Evolutionary conservation across 495 filamentous ascomycete species (phyloP), one percentile per base, ranked within the genome.

Genomic region (Opeltia flavorubescens): DNA sequence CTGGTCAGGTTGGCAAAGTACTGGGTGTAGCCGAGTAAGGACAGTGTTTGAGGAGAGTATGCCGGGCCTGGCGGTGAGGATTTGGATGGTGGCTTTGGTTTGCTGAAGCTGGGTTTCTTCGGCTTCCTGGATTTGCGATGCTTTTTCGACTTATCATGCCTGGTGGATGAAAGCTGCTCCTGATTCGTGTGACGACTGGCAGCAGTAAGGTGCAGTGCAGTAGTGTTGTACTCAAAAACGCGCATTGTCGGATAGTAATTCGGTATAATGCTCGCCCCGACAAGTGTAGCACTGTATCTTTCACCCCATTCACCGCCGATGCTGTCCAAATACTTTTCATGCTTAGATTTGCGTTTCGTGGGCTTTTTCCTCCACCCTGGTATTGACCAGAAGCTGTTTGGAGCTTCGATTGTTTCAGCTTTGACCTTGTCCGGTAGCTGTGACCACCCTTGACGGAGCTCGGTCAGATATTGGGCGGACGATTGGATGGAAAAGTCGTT

Each of bases 1-100:
- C 72, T 64, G 0, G 93, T 95, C 2, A 99, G 66, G 63, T 99
- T 99, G 35, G 89, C 87, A 60, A 72, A 94, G 65, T 93, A 95
- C 54, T 99, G 91, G 3, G 78, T 88, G 58, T 83, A 95, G 8
- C 82, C 70, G 2, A 84, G 69, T 50, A 83, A 66, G 0, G 84
- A 81, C 21, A 94, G 67, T 0, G 85, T 64, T 59, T 99, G 93
- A 25, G 83, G 78, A 3, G 81, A 89, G 62, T 99, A 96, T 3
- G 86, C 93, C 0, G 91, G 91, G 1, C 91, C 91, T 0, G 91
- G 93, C 8, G 79, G 78, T 21, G 82, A 59, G 3, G 75, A 71
- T 53, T 79, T 76, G 1, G 86, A 78, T 9, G 91, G 91, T 1
- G 79, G 72, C 5, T 74, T 59, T 0, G 91, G 91, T 3, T 88